Conservation (phyloP, 2,329 filamentous ascomycete species). For the Ophiostoma ulmi region DNA sequence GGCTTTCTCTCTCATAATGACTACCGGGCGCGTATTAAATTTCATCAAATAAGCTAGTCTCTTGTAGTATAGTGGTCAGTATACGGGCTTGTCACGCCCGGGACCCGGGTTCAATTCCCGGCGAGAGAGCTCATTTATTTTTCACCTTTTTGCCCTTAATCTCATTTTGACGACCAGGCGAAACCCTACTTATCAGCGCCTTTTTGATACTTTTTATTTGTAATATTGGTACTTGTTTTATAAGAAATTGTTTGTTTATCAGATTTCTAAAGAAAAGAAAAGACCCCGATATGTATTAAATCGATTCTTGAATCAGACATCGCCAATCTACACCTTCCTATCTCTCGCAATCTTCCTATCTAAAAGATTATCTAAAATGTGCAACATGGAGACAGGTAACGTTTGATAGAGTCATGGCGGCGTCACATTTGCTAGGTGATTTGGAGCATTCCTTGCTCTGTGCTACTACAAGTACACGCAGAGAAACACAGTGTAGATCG, state of each 20-base stretch:
- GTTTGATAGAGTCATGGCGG: conserved; percentile 11
- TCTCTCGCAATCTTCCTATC: conserved; percentile 6
- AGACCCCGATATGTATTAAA: too few relatives aligned
- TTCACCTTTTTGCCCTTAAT: not conserved
- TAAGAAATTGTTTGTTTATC: not conserved
- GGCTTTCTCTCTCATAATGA: not conserved
- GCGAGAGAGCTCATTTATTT: conserved; percentile 6
- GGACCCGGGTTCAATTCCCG: conserved; percentile 12
- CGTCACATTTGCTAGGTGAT: not conserved
- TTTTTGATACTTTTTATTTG: not conserved
- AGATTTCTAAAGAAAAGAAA: not conserved
- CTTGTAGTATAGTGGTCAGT: conserved; percentile 15
- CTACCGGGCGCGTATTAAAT: not conserved
- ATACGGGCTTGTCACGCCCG: conserved; percentile 7
- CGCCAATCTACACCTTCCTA: not conserved
- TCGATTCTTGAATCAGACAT: not conserved
- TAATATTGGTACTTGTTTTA: not conserved
- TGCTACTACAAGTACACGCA: not conserved
- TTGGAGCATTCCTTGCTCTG: not conserved
- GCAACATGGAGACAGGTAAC: conserved; percentile 1
- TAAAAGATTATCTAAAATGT: not conserved
- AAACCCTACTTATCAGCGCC: too few relatives aligned
- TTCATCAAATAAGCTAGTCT: not conserved
- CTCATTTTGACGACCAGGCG: not conserved
- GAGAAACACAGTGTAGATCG: not conserved